Evolutionary conservation across 2,329 filamentous ascomycete genomes (phyloP).

Genomic region (Pseudogymnoascus destructans): DNA sequence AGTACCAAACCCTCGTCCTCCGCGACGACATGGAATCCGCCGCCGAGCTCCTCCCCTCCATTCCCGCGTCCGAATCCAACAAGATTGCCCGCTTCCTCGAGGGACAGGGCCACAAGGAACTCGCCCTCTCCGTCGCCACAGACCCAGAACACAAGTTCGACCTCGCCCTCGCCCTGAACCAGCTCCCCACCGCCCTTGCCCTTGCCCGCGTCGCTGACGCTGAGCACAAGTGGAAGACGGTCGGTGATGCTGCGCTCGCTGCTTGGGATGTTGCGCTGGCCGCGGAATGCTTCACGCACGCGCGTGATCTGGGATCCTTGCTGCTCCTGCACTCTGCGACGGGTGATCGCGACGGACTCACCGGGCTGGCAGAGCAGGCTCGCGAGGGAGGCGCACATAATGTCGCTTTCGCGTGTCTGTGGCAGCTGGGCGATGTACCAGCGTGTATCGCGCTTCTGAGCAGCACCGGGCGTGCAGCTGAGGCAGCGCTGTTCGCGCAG

Average conservation of each 20-base stretch:
- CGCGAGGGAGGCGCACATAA: constrained; percentile 72
- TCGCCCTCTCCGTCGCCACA: constrained; percentile 86
- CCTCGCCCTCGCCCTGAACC: constrained; percentile 67
- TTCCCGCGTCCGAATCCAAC: constrained; percentile 88
- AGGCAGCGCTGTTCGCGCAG: constrained; percentile 84
- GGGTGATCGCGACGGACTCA: constrained; percentile 61
- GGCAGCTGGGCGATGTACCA: constrained; percentile 73
- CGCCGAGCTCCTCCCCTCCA: constrained; percentile 67
- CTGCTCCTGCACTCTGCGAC: constrained; percentile 82
- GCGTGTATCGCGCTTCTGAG: constrained; percentile 69
- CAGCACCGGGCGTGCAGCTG: constrained; percentile 65
- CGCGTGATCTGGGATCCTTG: constrained; percentile 80
- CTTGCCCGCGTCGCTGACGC: constrained; percentile 72
- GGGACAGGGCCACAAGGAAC: constrained; percentile 91
- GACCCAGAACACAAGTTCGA: constrained; percentile 96
- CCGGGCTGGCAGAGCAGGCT: constrained; percentile 60
- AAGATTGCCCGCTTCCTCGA: constrained; percentile 97
- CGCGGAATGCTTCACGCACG: constrained; percentile 83
- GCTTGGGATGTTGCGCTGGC: constrained; percentile 81
- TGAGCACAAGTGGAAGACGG: constrained; percentile 97
- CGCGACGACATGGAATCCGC: constrained; percentile 88
- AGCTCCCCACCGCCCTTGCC: constrained; percentile 73
- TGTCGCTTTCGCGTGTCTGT: constrained; percentile 79
- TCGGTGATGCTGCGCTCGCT: constrained; percentile 79
- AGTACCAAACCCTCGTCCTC: constrained; percentile 93